Evolutionary conservation across 768 basidiomycete species (phyloP), one percentile per base, ranked within the genome.

Genomic region (Galerina sulciceps): DNA sequence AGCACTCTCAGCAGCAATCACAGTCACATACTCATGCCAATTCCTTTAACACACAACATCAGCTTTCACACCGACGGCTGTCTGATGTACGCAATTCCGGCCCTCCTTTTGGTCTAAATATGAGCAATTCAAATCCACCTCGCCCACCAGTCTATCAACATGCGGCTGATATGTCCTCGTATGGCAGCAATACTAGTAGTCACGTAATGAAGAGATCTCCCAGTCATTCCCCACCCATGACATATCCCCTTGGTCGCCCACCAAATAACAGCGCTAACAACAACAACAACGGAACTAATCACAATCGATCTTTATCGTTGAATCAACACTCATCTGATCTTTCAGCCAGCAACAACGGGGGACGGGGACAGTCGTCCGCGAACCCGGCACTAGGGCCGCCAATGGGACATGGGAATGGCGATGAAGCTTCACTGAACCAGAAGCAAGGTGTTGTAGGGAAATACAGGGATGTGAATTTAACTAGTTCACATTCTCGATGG

Each of bases 81-180:
- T 68, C 73, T 13, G 77, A 77, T 43, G 69, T 70, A 47, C 74
- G 73, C 31, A 71, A 65, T 53, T 37, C 69, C 37, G 58, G 53
- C 42, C 43, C 53, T 42, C 62, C 58, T 48, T 58, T 59, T 47
- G 49, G 48, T 23, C 61, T 59, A 14, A 62, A 49, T 44, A 57
- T 56, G 18, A 64, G 62, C 48, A 56, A 67, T 41, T 52, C 68
- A 11, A 60, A 62, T 58, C 59, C 67, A 31, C 63, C 66, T 23
- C 66, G 71, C 14, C 65, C 71, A 22, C 71, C 67, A 31, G 26
- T 31, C n/a, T 72, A 71, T 52, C 71, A 75, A 50, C 75, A 73
- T 54, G 69, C 65, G 41, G 34, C 53, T 40, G 69, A 62, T 26
- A 26, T 58, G 11, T 51, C 58, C 40, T 59, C 62, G 14, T 69